Evolutionary conservation across 768 basidiomycete genomes (phyloP), one percentile per base, ranked within the genome.

Genomic region (Pleurotus cornucopiae): DNA sequence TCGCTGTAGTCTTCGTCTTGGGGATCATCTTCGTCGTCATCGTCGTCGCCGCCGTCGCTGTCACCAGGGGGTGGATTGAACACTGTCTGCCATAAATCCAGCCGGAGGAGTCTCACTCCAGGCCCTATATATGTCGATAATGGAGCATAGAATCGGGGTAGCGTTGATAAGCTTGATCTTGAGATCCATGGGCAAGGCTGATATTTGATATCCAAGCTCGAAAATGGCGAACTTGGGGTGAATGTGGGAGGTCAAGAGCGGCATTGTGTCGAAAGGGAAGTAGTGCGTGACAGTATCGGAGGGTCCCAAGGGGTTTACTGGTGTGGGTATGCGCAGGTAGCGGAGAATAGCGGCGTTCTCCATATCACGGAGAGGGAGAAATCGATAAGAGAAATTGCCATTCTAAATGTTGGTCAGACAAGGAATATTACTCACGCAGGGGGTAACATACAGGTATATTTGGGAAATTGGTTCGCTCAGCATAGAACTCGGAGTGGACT

Each of bases 181-280:
- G 25, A 37, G 14, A 23, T 18, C 21, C 18, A 47, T 20, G 34
- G 21, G 48, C 47, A 52, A 30, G 20, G 26, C 47, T 16, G 25
- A 57, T 47, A 80, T 23, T 48, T 48, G 20, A 2, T 40, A 52
- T 6, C 57, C 61, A 43, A 58, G 16, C 9, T 58, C 53, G 7
- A 58, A 40, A 38, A 64, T 58, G 14, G 57, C 61, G 47, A 55
- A 64, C 39, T 57, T 62, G 7, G 63, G 63, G 49, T 62, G 57
- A n/a, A 64, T 30, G 46, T 62, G 61, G 18, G 46, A 56, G 14
- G 18, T 52, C 25, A 64, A 46, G 6, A 25, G 18, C n/a, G 61
- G 61, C 4, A 64, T 46, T 9, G 23, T 52, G 6, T 53, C 16
- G 55, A 60, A 64, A 20, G 61, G 59, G 46, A 57, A 53, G 6